Percentiles rank a stretch among this genome's conserved stretches.
Conservation (phyloP, 768 basidiomycete genomes). For the Gelatoporia subvermispora region DNA sequence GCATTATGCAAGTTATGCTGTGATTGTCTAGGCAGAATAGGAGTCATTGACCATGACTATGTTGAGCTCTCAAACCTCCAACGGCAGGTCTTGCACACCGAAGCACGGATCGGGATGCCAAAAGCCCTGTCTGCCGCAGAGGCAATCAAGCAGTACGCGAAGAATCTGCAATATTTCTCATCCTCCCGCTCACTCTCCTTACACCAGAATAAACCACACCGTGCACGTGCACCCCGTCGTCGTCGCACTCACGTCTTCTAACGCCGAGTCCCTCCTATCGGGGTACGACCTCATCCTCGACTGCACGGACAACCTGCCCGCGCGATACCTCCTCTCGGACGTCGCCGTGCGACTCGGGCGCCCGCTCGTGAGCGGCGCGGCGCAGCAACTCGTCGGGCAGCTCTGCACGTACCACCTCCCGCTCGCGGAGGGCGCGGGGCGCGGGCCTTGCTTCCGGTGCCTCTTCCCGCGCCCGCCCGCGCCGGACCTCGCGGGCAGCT, state of each 20-base stretch:
- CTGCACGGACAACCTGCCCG: slow-evolving; percentile 91
- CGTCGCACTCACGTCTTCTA: slow-evolving; percentile 50
- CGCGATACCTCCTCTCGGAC: slow-evolving; percentile 91
- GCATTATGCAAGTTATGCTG: slow-evolving; percentile 6
- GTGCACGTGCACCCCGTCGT: slow-evolving; percentile 54
- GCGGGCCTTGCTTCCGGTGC: slow-evolving; percentile 93
- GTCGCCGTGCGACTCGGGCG: slow-evolving; percentile 68
- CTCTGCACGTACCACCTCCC: slow-evolving; percentile 62
- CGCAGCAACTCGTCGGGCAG: slow-evolving; percentile 81
- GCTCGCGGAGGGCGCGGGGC: background rate
- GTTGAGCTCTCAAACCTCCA: slow-evolving; percentile 90
- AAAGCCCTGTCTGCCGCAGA: slow-evolving; percentile 82
- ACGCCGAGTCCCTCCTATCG: slow-evolving; percentile 57
- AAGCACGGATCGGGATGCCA: slow-evolving; percentile 60
- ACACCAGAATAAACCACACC: slow-evolving; percentile 65
- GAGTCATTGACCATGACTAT: slow-evolving; percentile 82
- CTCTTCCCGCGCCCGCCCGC: slow-evolving; percentile 81
- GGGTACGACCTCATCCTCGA: slow-evolving; percentile 80
- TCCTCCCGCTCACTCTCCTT: background rate
- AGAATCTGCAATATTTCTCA: background rate
- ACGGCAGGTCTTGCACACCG: slow-evolving; percentile 86
- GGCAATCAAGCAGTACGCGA: slow-evolving; percentile 57
- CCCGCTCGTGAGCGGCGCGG: slow-evolving; percentile 90
- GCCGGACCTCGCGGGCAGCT: slow-evolving; percentile 60
- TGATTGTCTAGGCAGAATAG: slow-evolving; percentile 58